Base-by-base conservation (phyloP, 2,329 filamentous ascomycete species). In the Phoma sp. region DNA sequence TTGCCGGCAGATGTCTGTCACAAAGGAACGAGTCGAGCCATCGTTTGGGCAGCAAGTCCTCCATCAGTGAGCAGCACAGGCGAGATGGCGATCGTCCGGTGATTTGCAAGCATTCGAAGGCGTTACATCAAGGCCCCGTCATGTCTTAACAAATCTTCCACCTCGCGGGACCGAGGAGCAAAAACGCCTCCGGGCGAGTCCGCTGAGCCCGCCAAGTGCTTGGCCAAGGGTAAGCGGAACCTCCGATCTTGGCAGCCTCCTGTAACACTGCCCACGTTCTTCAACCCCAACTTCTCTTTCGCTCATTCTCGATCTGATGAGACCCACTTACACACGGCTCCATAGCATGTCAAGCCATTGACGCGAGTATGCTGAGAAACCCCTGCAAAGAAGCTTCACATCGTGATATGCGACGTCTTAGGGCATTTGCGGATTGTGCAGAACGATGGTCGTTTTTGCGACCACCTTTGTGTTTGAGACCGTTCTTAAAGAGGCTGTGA, bases 171-270 rank as follows among this genome's bases (percentile, higher is more conserved):
- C 18, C 18, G 6, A 18, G 10, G 2, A 47, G 9, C 25, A 45
- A n/a, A 30, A 46, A 29, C 35, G 22, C 29, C 44, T 36, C 25
- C 29, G 11, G 4, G 18, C 18, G 24, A 14, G 43, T 43, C 50
- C 44, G 50, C 50, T 38, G 32, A 11, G 29, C 7, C n/a, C 18
- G 38, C 50, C 50, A 53, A 53, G 50, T 29, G 13, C 50, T 53
- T 47, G 50, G 47, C 37, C 13, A 14, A 7, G 49, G 49, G 14
- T 41, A 42, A 38, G 42, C 49, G 49, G 49, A 52, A 46, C 4
- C 11, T 6, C 24, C 14, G 18, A 30, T 24, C 50, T 47, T 53
- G 50, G 50, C 27, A 29, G 27, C 27, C 43, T 24, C 14, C 8
- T 42, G 10, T 33, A n/a, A 22, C 1, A 25, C 29, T 27, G 41